phyloP scores from a whole-genome alignment of 441 rosid genomes.

The Biscutella laevigata region DNA sequence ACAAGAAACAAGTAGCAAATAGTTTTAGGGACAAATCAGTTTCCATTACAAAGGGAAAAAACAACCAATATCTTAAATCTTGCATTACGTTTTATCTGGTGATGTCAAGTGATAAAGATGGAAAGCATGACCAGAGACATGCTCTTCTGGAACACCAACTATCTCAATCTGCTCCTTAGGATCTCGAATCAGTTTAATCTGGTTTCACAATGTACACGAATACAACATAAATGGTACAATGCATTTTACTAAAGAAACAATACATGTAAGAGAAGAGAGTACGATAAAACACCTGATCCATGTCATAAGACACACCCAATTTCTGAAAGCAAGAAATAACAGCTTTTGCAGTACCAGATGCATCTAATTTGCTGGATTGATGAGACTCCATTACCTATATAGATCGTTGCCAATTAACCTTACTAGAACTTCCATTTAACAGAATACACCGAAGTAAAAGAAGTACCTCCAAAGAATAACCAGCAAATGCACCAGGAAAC shows the following conservation, averaged over 20 bases:
- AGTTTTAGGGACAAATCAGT: background rate
- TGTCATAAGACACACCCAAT: conserved; percentile 68
- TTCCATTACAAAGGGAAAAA: background rate
- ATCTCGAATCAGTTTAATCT: conserved; percentile 59
- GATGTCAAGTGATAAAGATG: conserved; percentile 86
- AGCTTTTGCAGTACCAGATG: conserved; percentile 90
- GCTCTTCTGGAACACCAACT: conserved; percentile 87
- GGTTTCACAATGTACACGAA: conserved; percentile 1
- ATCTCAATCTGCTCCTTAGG: conserved; percentile 63
- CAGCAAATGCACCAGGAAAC: conserved; percentile 79
- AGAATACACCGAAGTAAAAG: background rate
- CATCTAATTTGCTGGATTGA: conserved; percentile 78
- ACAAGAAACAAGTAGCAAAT: background rate
- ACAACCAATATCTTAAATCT: conserved; percentile 1
- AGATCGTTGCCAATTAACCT: background rate
- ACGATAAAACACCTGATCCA: conserved; percentile 47
- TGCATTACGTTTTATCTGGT: conserved; percentile 67
- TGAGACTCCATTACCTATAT: conserved; percentile 90
- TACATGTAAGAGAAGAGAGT: background rate
- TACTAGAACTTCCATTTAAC: background rate
- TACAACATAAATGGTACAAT: background rate
- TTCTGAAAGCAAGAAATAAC: conserved; percentile 84
- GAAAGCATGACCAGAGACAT: conserved; percentile 77
- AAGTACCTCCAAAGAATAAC: conserved; percentile 70
- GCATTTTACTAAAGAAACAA: background rate